Base-by-base conservation (phyloP, 2,329 filamentous ascomycete species). In the Xylariaceae sp. region DNA sequence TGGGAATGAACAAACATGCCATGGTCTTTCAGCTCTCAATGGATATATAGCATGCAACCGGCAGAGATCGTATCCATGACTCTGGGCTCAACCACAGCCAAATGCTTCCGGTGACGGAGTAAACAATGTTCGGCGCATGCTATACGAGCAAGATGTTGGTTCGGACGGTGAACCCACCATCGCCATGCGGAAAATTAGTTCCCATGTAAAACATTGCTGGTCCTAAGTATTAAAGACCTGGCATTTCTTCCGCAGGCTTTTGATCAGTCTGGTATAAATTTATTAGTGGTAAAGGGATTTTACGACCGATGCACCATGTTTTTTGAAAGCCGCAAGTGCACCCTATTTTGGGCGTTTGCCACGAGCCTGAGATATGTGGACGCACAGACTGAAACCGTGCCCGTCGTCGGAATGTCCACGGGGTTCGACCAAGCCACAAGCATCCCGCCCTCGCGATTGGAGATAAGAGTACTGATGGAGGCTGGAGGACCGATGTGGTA, bases 391-490 rank as follows among this genome's bases (percentile, higher is more conserved):
- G 31, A 44, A 5, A 38, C 36, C 8, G 41, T 57, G 8, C 47
- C 51, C 4, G 47, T 58, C 5, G 47, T 43, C 21, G 55, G 55
- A 11, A 38, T 53, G 38, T 50, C 42, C 11, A 57, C 55, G 13
- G 55, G 55, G 4, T 47, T 58, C 18, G 36, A 51, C 23, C 33
- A 47, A 16, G 34, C 35, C 14, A 66, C 65, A 11, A 64, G 64
- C 3, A 59, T 64, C 34, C 59, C 65, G 17, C 73, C 73, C 5
- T 40, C 58, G 29, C 65, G 73, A 36, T 57, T 59, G 41, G 69
- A 71, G 43, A 70, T 78, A 45, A 69, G 72, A 47, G 59, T 64
- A 4, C 51, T 77, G 7, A 61, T 66, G 23, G 26, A 38, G 5
- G 29, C 50, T 34, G 48, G 50, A 3, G 54, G 52, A 0, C 56